Evolutionary conservation across 495 filamentous ascomycete genomes (phyloP).

Genomic region (Tuber aestivum): DNA sequence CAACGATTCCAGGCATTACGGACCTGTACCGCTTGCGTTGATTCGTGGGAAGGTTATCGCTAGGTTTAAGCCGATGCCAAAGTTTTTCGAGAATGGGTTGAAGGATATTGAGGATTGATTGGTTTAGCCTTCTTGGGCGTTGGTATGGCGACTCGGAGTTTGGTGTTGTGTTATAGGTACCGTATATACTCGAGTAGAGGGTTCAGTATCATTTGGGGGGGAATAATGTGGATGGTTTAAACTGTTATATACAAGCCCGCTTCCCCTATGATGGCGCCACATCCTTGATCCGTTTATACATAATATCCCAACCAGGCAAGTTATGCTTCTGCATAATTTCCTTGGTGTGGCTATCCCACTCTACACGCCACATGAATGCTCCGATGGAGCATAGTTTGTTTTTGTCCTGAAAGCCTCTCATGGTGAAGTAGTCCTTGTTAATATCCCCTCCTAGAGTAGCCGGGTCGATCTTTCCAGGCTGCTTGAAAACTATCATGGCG

Average conservation of each 20-base stretch:
- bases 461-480: conserved; percentile 60
- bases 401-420: conserved; percentile 65
- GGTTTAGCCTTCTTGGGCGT: background rate
- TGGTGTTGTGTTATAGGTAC: conserved; percentile 3
- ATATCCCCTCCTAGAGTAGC: conserved; percentile 51
- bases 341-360: conserved; percentile 81
- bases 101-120: conserved; percentile 9
- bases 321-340: conserved; percentile 77
- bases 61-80: conserved; percentile 39
- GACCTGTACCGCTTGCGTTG: conserved; percentile 75
- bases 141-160: background rate
- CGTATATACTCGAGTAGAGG: background rate
- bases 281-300: conserved; percentile 70
- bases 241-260: background rate
- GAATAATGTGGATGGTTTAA: background rate
- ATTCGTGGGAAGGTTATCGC: conserved; percentile 82
- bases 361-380: conserved; percentile 74
- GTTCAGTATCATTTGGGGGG: background rate
- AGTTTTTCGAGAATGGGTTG: conserved; percentile 29
- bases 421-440: conserved; percentile 59
- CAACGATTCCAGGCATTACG: conserved; percentile 77
- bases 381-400: conserved; percentile 68
- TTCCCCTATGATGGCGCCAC: conserved; percentile 8
- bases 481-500: conserved; percentile 73
- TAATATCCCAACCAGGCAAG: conserved; percentile 68